A percentile compares a stretch with the other conserved stretches of the same genome.
Evolutionary conservation across 2,329 filamentous ascomycete genomes (phyloP).

Genomic region (Beauveria caledonica): DNA sequence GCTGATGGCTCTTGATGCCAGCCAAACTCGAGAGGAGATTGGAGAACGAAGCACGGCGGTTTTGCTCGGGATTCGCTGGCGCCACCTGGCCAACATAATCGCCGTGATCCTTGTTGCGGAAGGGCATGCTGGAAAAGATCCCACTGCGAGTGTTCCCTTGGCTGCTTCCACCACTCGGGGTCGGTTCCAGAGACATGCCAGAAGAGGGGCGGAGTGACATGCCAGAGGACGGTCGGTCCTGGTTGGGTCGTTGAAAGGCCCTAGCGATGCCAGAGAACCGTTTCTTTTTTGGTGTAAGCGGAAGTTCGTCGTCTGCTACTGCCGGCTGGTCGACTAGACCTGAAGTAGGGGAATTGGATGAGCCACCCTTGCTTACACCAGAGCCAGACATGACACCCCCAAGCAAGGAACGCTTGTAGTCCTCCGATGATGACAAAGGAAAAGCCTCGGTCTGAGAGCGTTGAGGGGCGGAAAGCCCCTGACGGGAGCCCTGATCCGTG

Average conservation of each 20-base stretch:
- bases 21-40: not conserved
- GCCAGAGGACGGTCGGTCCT: not conserved
- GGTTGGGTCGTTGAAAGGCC: constrained; percentile 20
- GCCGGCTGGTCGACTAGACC: not conserved
- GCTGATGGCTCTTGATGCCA: not conserved
- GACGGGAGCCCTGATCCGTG: constrained; percentile 14
- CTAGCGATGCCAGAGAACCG: constrained; percentile 34
- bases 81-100: not conserved
- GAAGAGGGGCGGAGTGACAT: not conserved
- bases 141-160: not conserved
- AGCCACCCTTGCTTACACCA: not conserved
- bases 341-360: not conserved
- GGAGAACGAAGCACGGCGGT: not conserved
- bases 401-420: constrained; percentile 31
- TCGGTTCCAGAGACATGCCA: not conserved
- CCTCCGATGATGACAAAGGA: constrained; percentile 12
- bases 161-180: not conserved
- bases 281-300: constrained; percentile 28
- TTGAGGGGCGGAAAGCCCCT: not conserved
- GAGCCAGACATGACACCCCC: constrained; percentile 14
- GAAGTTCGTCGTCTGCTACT: not conserved
- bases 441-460: constrained; percentile 1
- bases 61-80: not conserved
- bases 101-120: not conserved
- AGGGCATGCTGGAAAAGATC: not conserved